Evolutionary conservation across 2,329 filamentous ascomycete species (phyloP).

Genomic region (Pyrenophora teres): DNA sequence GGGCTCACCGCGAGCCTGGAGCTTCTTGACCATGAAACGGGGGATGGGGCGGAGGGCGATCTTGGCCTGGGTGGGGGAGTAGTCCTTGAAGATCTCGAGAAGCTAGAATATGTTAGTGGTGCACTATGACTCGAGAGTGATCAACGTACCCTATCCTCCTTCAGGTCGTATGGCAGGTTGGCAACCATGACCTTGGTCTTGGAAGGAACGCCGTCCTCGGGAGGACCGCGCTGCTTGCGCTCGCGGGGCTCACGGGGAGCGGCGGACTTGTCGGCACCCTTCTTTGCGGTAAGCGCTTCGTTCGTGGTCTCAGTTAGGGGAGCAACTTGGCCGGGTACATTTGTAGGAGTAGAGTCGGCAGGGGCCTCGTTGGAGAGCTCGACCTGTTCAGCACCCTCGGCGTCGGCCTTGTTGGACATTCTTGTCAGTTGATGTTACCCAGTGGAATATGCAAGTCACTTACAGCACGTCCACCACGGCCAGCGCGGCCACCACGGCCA

Average conservation of each 20-base stretch:
- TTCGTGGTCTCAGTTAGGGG: constrained; percentile 59
- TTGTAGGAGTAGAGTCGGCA: constrained; percentile 51
- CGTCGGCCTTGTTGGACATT: constrained; percentile 52
- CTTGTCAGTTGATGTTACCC: constrained; percentile 12
- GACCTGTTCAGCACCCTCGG: constrained; percentile 49
- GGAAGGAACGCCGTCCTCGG: constrained; percentile 94
- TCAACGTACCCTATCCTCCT: constrained; percentile 84
- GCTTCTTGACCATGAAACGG: constrained; percentile 99
- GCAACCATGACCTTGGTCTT: constrained; percentile 99
- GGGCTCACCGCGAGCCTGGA: constrained; percentile 94
- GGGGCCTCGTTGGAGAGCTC: constrained; percentile 56
- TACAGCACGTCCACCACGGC: constrained; percentile 68
- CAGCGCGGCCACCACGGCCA: constrained; percentile 64
- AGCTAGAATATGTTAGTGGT: constrained; percentile 63
- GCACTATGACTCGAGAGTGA: neutral
- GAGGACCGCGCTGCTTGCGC: constrained; percentile 86
- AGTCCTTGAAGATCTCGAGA: constrained; percentile 93
- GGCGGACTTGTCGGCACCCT: constrained; percentile 55
- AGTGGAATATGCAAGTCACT: constrained; percentile 45
- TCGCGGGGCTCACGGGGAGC: constrained; percentile 58
- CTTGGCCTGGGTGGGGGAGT: constrained; percentile 93
- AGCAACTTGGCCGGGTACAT: constrained; percentile 57
- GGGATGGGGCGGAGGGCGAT: constrained; percentile 98
- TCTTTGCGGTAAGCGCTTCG: constrained; percentile 60
- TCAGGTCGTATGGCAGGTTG: constrained; percentile 97